Evolutionary conservation across 2,329 filamentous ascomycete genomes (phyloP), one percentile per base, ranked within the genome.

Genomic region (Fusarium illudens): DNA sequence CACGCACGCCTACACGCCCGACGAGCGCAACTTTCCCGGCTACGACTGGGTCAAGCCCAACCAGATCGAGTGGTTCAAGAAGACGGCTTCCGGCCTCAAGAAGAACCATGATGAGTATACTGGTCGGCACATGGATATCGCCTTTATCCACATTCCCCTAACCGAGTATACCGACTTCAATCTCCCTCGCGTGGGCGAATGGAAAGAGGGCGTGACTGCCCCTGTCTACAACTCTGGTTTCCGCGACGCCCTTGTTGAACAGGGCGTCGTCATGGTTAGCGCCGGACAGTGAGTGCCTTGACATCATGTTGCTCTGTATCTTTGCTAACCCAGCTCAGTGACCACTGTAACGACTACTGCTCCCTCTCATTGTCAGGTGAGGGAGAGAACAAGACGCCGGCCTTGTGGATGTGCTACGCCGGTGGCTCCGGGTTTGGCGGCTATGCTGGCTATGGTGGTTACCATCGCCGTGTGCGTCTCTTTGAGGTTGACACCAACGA

Each of bases 261-360:
- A 97, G 78, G 92, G 92, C 32, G 86, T 99, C 32, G 86, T 94
- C 60, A 90, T 96, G 81, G 92, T 97, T 66, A 95, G 92, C 73
- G 96, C 93, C 75, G 95, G 95, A 76, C 95, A 98, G 90, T 92
- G 84, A 81, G 90, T 86, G 58, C 62, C n/a, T 12, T 27, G 13
- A 6, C 33, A 8, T 0, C 8, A 27, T 20, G 15, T 19, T 3
- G 17, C 6, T 17, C 30, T 19, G 13, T n/a, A 32, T n/a, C 25
- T 11, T 15, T 19, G 59, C 73, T 78, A 69, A 77, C 64, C 3
- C 75, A 60, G 42, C 12, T 29, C 46, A 92, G 90, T 77, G 96
- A 99, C 75, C 96, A 99, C 76, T 95, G 92, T 69, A 99, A 99
- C 76, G 96, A 99, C 75, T 98, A 97, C 78, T 99, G 96, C 78